A percentile compares a stretch with the other conserved stretches of the same genome.
These are phyloP conservation scores for Microstegium vimineum DNA, from an alignment of 176 grass and related monocot genomes.

Conservation along the genomic window DNA sequence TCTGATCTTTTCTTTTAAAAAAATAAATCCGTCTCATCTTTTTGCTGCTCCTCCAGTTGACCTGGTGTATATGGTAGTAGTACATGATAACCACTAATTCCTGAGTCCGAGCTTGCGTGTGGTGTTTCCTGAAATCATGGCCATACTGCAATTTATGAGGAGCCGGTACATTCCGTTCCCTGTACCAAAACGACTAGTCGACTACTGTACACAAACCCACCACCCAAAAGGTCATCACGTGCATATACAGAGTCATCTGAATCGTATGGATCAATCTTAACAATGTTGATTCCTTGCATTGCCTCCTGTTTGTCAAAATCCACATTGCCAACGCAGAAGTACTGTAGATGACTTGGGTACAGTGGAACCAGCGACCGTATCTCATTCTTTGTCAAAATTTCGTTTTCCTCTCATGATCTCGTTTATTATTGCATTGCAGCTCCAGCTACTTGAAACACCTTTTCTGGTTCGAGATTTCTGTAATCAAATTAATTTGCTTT, in stretches of 20 bases:
- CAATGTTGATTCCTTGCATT: not conserved
- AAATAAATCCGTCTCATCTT: not conserved
- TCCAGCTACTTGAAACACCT: not conserved
- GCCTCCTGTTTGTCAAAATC: not conserved
- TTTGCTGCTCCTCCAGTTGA: not conserved
- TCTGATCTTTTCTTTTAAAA: not conserved
- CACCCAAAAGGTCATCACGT: not conserved
- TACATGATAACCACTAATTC: not conserved
- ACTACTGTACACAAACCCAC: not conserved
- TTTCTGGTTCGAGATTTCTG: not conserved
- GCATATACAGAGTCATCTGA: not conserved
- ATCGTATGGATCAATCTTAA: not conserved
- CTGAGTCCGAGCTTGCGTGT: not conserved
- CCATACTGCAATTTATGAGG: not conserved
- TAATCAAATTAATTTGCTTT: not conserved
- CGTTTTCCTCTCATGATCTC: not conserved
- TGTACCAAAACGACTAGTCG: not conserved
- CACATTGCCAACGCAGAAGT: not conserved
- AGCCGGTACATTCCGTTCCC: not conserved
- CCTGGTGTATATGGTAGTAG: not conserved
- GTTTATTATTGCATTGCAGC: not conserved
- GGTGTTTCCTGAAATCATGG: not conserved
- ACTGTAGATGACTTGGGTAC: constrained; percentile 16
- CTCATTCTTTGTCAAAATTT: not conserved
- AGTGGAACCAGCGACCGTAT: not conserved